Evolutionary conservation across 2,329 filamentous ascomycete species (phyloP).

Genomic region (Colletotrichum sansevieriae): DNA sequence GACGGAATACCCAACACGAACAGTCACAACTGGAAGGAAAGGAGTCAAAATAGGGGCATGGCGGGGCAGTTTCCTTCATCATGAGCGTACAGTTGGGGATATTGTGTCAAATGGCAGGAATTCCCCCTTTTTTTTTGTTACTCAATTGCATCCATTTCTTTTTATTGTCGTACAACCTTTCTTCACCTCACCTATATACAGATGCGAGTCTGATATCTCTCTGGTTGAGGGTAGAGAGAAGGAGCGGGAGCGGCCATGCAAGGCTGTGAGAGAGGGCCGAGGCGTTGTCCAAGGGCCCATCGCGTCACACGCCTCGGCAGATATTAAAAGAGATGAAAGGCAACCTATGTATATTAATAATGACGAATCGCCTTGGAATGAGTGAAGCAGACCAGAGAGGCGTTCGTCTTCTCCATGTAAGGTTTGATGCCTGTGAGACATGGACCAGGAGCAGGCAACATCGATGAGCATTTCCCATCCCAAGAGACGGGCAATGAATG

Average conservation of each 20-base stretch:
- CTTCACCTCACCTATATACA: slow-evolving; percentile 34
- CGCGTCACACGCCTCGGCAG: background rate
- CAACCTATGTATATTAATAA: slow-evolving; percentile 40
- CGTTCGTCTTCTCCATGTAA: background rate
- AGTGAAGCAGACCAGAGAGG: slow-evolving; percentile 7
- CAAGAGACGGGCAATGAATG: too few relatives aligned
- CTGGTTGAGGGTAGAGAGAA: background rate
- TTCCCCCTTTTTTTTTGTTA: slow-evolving; percentile 5
- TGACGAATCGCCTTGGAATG: slow-evolving; percentile 37
- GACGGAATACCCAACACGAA: slow-evolving; percentile 41
- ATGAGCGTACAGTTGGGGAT: slow-evolving; percentile 25
- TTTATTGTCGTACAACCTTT: slow-evolving; percentile 28
- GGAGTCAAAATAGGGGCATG: slow-evolving; percentile 41
- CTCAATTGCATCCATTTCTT: slow-evolving; percentile 33
- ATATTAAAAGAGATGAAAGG: slow-evolving; percentile 18
- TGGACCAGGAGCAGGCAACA: too few relatives aligned
- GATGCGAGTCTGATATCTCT: slow-evolving; percentile 17
- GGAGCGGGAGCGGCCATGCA: slow-evolving; percentile 1
- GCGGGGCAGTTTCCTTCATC: slow-evolving; percentile 38
- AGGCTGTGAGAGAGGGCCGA: background rate
- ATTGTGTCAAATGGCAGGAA: slow-evolving; percentile 4
- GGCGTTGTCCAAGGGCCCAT: too few relatives aligned
- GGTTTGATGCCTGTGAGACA: too few relatives aligned
- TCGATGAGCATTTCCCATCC: too few relatives aligned
- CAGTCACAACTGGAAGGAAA: slow-evolving; percentile 40